Evolutionary conservation across 1,284 basidiomycete species (phyloP), one percentile per base, ranked within the genome.

Genomic region (Cryptococcus sp.): DNA sequence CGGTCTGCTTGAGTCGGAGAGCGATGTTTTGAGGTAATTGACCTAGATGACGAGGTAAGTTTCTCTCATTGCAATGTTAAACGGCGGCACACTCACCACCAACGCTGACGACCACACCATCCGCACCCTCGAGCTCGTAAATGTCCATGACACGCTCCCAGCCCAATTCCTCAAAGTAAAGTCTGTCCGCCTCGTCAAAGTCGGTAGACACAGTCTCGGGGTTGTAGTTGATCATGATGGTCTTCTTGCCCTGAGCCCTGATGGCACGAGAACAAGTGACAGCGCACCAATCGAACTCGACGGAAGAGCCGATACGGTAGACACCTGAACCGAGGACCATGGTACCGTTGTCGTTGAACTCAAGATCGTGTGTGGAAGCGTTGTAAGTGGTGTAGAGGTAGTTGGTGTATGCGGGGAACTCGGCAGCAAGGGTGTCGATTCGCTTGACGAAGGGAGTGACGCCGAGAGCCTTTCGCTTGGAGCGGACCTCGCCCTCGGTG

Each of bases 251-350:
- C 85, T 93, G 89, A 64, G 88, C 86, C 66, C 94, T 85, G 65
- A 99, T 86, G 74, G 89, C 89, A 64, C 96, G 86, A 44, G 93
- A 92, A 77, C 94, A 98, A 3, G 94, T 98, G 52, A 99, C 96
- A 35, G 96, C 96, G 77, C 96, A 99, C 96, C 96, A 99, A 80
- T 99, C 96, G 78, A 99, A 99, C 82, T 99, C 96, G 75, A 99
- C 96, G 64, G 91, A 95, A 77, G 88, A 91, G 56, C 96, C 96
- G 71, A 99, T 99, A 59, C 96, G 88, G 82, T 99, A 99, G 31
- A 99, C 96, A 72, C 96, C 96, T 60, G 89, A 92, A 47, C 96
- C 96, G n/a, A 99, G 87, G 35, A 99, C 95, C 91, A 99, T 98
- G 27, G 93, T 98, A 50, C 96, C 96, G 68, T 96, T 85, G 72